Conservation (phyloP, 2,329 filamentous ascomycete genomes). For the Aspergillus jensenii region DNA sequence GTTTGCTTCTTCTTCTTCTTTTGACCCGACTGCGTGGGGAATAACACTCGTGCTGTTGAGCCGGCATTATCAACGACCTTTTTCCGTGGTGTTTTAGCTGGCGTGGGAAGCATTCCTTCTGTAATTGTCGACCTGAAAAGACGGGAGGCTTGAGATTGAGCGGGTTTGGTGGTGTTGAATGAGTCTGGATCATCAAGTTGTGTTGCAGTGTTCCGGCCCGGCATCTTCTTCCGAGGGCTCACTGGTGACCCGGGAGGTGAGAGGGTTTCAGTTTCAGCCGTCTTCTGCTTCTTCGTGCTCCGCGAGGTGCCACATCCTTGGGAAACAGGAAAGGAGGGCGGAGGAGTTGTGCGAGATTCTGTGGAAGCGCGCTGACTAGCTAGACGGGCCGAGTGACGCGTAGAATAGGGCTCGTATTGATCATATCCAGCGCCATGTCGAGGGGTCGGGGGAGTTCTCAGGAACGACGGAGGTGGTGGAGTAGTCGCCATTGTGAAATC, state of each 20-base stretch:
- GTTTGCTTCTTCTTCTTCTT: constrained; percentile 48
- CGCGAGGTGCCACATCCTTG: constrained; percentile 19
- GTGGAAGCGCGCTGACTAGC: constrained; percentile 33
- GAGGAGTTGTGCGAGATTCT: constrained; percentile 29
- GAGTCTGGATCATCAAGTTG: constrained; percentile 24
- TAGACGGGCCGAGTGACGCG: constrained; percentile 41
- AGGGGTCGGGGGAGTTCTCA: constrained; percentile 46
- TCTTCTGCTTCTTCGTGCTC: constrained; percentile 23
- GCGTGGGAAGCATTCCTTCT: constrained; percentile 57
- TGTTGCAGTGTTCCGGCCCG: constrained; percentile 15
- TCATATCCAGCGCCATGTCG: constrained; percentile 48
- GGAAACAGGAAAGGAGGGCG: constrained; percentile 27
- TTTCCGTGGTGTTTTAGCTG: constrained; percentile 62
- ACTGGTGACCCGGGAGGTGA: constrained; percentile 31
- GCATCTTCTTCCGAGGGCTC: constrained; percentile 27
- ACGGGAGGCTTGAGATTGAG: constrained; percentile 23
- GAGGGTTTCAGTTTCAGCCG: constrained; percentile 22
- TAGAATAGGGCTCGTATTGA: constrained; percentile 40
- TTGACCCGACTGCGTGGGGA: constrained; percentile 45
- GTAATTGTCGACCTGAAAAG: constrained; percentile 30
- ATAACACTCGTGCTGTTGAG: constrained; percentile 54
- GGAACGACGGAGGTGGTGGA: constrained; percentile 41
- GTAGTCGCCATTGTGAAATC: constrained; percentile 43
- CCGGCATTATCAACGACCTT: constrained; percentile 47
- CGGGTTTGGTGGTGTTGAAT: constrained; percentile 23